Evolutionary conservation across 805 yeast genomes (phyloP), one percentile per base, ranked within the genome.

Genomic region (Pichia manshurica): DNA sequence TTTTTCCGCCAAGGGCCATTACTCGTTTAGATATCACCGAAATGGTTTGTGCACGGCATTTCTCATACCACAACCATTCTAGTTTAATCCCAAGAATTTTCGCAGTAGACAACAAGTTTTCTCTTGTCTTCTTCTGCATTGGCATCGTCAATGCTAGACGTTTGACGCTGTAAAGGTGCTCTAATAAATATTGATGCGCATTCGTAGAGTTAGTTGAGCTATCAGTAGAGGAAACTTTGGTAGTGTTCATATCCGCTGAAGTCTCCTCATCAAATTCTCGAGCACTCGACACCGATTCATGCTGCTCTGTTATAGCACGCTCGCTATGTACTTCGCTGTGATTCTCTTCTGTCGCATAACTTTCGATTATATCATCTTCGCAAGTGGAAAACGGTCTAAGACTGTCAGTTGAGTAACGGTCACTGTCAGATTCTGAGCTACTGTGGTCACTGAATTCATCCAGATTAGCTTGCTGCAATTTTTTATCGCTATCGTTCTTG

Each of bases 21-120:
- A 37, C 29, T 12, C 33, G 36, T n/a, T 41, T 44, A 29, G 58
- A 38, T 6, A 59, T 45, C 33, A 55, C 33, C 6, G 52, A 61
- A 39, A 71, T 68, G 42, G 77, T 68, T 46, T 73, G 33, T 22
- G 44, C 33, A 5, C 44, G 44, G 22, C 53, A 69, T 13, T 72
- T 62, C 49, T 82, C 84, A 48, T 73, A 73, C 71, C 80, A 72
- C 33, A 75, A 61, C 79, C 81, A 76, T 50, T 79, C 82, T 39
- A 81, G 60, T 51, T 75, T 73, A 22, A 77, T 70, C n/a, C 73
- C 69, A 50, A 78, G 60, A 49, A 72, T 66, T 39, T 74, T 72
- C 19, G 75, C 71, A 3, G 78, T 69, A 23, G 65, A 61, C 12
- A 68, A 59, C 19, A 83, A 52, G 5, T 64, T 58, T 19, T 78